Base-by-base conservation (phyloP, 2,329 filamentous ascomycete species). In the Scedosporium apiospermum region DNA sequence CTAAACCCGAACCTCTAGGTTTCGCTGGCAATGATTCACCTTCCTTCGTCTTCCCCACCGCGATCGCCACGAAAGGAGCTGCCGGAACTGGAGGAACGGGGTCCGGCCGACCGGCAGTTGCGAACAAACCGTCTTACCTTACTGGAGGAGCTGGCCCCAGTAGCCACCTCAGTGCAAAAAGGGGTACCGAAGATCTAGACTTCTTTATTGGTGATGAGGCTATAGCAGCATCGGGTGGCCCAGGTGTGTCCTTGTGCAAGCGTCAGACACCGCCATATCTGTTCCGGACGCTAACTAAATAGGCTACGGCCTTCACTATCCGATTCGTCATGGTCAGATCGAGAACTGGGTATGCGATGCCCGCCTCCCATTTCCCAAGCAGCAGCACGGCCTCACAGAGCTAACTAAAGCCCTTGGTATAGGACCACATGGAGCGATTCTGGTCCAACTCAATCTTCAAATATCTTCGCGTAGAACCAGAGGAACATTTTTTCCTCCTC, bases 381-480 rank as follows among this genome's bases (percentile, higher is more conserved):
- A 9, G n/a, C 23, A 3, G 18, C 23, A 3, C 2, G 12, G n/a
- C 18, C 18, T 9, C 12, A 10, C 5, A 57, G 34, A 6, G 23
- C 10, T 10, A 27, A 21, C 62, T 57, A n/a, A 21, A 27, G 42
- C 30, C 30, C 10, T 65, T 55, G 65, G 62, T 64, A 5, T 68
- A 95, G 90, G 95, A 99, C 77, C 91, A 97, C 71, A 99, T 99
- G 95, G 95, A 99, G 77, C 88, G 95, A 66, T 99, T 98, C 80
- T 99, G 95, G 95, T 98, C 96, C 68, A 98, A 98, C 80, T 99
- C 95, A 66, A 99, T 99, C 78, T 99, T 99, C 86, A 99, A 99
- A 76, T 99, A 99, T 73, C 84, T 99, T 61, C 87, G 95, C 70
- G 95, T 99, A 68, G 95, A 99, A 78, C 95, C 95, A 34, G 95